A percentile compares a stretch with the other conserved stretches of the same genome.
These are phyloP conservation scores for Neonectria neomacrospora DNA, from an alignment of 2,329 filamentous ascomycete genomes.

Conservation along the genomic window DNA sequence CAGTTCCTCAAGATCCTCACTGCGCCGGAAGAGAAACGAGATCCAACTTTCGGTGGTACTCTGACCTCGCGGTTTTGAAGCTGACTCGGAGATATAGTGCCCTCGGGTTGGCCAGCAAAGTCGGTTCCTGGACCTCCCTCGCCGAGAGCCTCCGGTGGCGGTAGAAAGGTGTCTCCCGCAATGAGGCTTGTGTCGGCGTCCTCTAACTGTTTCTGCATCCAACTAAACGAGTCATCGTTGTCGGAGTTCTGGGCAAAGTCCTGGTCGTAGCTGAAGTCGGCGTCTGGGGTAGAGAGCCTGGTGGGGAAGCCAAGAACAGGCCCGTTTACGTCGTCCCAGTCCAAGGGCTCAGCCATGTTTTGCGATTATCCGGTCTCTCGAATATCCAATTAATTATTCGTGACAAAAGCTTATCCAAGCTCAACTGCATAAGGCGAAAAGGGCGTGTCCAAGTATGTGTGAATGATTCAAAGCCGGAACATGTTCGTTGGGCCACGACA, in stretches of 20 bases:
- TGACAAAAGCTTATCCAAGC: too few species aligned
- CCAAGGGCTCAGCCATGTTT: too few species aligned
- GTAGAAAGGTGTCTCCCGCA: background rate
- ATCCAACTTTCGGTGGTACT: conserved; percentile 25
- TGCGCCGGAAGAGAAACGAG: conserved; percentile 30
- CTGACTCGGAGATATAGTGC: background rate
- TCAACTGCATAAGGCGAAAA: too few species aligned
- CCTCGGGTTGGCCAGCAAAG: background rate
- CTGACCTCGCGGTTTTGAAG: background rate
- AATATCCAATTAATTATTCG: too few species aligned
- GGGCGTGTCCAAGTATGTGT: too few species aligned
- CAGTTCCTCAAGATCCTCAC: conserved; percentile 56
- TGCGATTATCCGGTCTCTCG: too few species aligned
- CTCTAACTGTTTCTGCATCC: background rate
- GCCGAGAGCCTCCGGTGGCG: background rate
- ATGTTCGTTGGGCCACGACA: too few species aligned
- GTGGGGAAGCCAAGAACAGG: too few species aligned
- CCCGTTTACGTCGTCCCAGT: too few species aligned
- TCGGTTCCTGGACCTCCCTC: background rate
- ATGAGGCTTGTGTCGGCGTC: background rate
- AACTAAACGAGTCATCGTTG: background rate
- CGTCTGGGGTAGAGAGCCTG: too few species aligned
- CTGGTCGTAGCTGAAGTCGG: too few species aligned
- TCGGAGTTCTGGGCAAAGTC: background rate
- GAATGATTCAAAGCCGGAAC: too few species aligned